Base-by-base conservation (phyloP, 139 green algal genomes). In the Picochlorum sp. region DNA sequence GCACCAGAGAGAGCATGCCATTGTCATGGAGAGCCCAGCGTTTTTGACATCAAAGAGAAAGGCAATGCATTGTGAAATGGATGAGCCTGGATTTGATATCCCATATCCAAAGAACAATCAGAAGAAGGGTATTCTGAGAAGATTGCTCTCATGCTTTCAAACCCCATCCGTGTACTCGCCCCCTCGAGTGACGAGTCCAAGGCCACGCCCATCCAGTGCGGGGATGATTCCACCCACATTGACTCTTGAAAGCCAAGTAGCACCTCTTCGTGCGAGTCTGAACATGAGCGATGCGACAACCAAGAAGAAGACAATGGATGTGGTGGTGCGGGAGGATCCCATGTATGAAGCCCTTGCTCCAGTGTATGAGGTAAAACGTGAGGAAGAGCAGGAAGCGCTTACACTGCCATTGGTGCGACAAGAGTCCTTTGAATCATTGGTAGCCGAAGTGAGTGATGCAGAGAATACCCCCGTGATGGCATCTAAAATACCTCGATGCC, bases 191-290 rank as follows among this genome's bases (percentile, higher is more conserved):
- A 62, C 18, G 18, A 62, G 18, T 46, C 30, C 56, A n/a, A 7
- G 16, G 2, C 56, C 56, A 63, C 41, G 15, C 28, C 66, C 20
- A 49, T 63, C 16, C 38, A 68, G 24, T 20, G 46, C 15, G 16
- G 50, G 3, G 41, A 9, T 21, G 26, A 41, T 24, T 26, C 21
- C 34, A 18, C 54, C 58, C 5, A 41, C 6, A 8, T 58, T 26
- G 14, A 50, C 20, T 47, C 68, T 59, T 23, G 18, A 44, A n/a
- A 24, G 16, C 24, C 21, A 51, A 26, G 61, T 69, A 38, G 24
- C 67, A 18, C 69, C 69, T 18, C 61, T 75, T 37, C 58, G 69
- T 18, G 34, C 45, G 16, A 75, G 69, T 61, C 18, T 74, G 46
- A 41, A 41, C 34, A 41, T 14, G 34, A 41, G 34, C 34, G 34